phyloP scores from a whole-genome alignment of 805 yeast species.

The Cyberlindnera mrakii region DNA sequence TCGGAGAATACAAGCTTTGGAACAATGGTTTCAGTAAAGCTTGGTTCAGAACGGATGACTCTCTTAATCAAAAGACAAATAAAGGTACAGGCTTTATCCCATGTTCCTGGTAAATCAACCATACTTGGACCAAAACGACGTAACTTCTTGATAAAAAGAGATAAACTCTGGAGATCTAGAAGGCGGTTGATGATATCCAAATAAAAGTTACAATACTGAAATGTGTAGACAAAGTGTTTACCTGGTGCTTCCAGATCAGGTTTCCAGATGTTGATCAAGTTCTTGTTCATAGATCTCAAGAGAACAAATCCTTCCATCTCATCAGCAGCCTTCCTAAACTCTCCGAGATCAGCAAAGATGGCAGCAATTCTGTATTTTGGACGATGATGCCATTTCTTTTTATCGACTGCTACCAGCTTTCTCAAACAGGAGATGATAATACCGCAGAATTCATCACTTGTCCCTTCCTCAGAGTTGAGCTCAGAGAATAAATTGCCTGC shows the following conservation, averaged over 20 bases:
- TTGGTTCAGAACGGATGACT: slow-evolving; percentile 35
- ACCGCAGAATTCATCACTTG: slow-evolving; percentile 15
- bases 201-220: slow-evolving; percentile 60
- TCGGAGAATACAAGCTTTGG: slow-evolving; percentile 37
- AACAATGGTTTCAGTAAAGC: slow-evolving; percentile 48
- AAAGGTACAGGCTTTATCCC: slow-evolving; percentile 56
- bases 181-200: slow-evolving; percentile 47
- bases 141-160: slow-evolving; percentile 62
- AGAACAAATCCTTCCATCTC: slow-evolving; percentile 62
- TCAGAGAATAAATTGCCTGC: slow-evolving; percentile 23
- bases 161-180: slow-evolving; percentile 53
- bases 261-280: slow-evolving; percentile 84
- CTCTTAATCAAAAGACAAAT: slow-evolving; percentile 47
- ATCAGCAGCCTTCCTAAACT: slow-evolving; percentile 47
- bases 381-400: slow-evolving; percentile 87
- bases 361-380: slow-evolving; percentile 70
- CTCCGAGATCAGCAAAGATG: slow-evolving; percentile 46
- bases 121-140: slow-evolving; percentile 74
- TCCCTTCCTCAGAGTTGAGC: slow-evolving; percentile 14
- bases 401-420: slow-evolving; percentile 52
- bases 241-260: slow-evolving; percentile 92
- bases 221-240: slow-evolving; percentile 76
- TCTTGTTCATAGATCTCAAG: slow-evolving; percentile 60
- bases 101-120: slow-evolving; percentile 54
- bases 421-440: slow-evolving; percentile 44